These are phyloP conservation scores for Colletotrichum sp. DNA, from an alignment of 2,329 filamentous ascomycete species.

Conservation along the genomic window DNA sequence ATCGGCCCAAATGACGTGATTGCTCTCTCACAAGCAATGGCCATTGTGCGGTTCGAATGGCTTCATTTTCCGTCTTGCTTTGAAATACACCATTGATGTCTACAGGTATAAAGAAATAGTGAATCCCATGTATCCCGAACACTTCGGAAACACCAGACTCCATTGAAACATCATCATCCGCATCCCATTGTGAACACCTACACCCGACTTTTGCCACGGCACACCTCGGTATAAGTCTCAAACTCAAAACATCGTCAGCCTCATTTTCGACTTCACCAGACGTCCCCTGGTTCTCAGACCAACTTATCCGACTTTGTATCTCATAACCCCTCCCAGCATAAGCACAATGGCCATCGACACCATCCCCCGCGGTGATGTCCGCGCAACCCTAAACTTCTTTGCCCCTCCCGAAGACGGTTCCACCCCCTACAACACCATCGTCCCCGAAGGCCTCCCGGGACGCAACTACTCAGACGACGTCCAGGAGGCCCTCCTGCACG, in stretches of 20 bases:
- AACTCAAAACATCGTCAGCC: not conserved
- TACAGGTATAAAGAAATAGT: not conserved
- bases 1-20: constrained; percentile 18
- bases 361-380: constrained; percentile 64
- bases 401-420: constrained; percentile 62
- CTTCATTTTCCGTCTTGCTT: constrained; percentile 13
- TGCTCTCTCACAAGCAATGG: not conserved
- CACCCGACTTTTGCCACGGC: not conserved
- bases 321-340: constrained; percentile 3
- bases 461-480: constrained; percentile 65
- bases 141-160: not conserved
- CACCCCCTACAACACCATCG: constrained; percentile 71
- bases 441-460: constrained; percentile 65
- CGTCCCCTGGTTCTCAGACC: not conserved
- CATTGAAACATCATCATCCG: not conserved
- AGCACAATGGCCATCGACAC: constrained; percentile 43
- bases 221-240: not conserved
- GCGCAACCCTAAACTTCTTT: constrained; percentile 71
- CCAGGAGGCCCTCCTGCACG: constrained; percentile 65
- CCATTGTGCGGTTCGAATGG: not conserved
- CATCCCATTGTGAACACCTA: not conserved
- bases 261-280: not conserved
- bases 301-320: not conserved
- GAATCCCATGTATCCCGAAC: not conserved
- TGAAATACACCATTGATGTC: constrained; percentile 3